A percentile compares a stretch with the other conserved stretches of the same genome.
These are phyloP conservation scores for Aegilops tauschii DNA, from an alignment of 176 grass and related monocot species.

Conservation along the genomic window DNA sequence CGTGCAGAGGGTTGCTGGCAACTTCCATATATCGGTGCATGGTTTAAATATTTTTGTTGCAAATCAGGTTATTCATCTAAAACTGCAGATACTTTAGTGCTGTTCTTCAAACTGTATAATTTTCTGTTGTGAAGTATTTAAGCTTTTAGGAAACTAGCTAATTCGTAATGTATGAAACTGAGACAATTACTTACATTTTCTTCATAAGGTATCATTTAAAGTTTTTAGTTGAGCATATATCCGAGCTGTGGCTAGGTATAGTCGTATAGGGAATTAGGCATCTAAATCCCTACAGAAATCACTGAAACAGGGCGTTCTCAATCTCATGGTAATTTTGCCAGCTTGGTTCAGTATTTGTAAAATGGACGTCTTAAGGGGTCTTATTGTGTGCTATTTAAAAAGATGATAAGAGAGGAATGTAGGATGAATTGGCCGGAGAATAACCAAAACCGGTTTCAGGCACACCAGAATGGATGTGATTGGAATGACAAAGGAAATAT, in stretches of 20 bases:
- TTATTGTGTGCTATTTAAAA: not conserved
- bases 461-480: no score
- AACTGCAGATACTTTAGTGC: constrained; percentile 1
- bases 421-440: no score
- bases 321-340: not conserved
- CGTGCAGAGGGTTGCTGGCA: constrained; percentile 98
- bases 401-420: not conserved
- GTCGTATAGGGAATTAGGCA: not conserved
- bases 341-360: not conserved
- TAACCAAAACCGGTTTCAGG: no score
- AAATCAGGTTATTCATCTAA: constrained; percentile 77
- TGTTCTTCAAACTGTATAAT: constrained; percentile 16
- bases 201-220: not conserved
- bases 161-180: not conserved
- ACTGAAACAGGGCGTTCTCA: not conserved
- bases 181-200: not conserved
- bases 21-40: constrained; percentile 99
- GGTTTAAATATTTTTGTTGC: constrained; percentile 98
- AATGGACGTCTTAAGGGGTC: not conserved
- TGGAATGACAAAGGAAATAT: no score
- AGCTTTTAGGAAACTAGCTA: not conserved
- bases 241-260: not conserved
- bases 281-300: not conserved
- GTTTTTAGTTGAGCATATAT: not conserved
- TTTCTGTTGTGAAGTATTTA: not conserved